Evolutionary conservation across 495 filamentous ascomycete genomes (phyloP), one percentile per base, ranked within the genome.

Genomic region (Neurospora sublineolata): DNA sequence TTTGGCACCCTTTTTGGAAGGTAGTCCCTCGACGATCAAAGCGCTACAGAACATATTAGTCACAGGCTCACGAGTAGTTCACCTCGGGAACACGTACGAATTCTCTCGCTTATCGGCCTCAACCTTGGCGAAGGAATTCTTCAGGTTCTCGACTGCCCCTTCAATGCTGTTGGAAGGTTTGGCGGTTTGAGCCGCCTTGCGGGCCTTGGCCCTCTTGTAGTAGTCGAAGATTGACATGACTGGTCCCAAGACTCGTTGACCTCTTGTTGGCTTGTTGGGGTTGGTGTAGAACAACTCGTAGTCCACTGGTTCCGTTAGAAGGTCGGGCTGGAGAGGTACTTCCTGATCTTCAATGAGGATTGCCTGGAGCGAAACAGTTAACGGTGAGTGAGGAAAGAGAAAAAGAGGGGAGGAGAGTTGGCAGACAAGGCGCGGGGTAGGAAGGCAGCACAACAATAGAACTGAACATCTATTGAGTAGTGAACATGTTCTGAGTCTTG

Each of bases 21-120:
- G 71, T 67, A 80, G 69, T 38, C 80, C 80, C 14, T 79, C 81
- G 42, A 80, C 72, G 64, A 78, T 64, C 42, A 77, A 74, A 41
- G 75, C 76, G 68, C 81, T 83, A 75, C 18, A 74, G 71, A 76
- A 71, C 42, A 71, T 40, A 70, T 76, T 74, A 78, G 76, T 73
- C 30, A 68, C 70, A n/a, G 38, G 37, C 12, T 40, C 27, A 52
- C n/a, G 40, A 69, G 8, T 64, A 33, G n/a, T 80, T 9, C 83
- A 80, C 74, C 80, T 82, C 69, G 86, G 77, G 72, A 81, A 82
- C 70, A 81, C 87, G 76, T 88, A 88, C 74, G 89, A 82, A 46
- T 86, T 89, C 37, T 84, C 88, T 76, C 74, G 73, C 76, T 83
- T 84, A 37, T 80, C 80, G 3, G 78, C 79, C 69, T 79, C 77